A percentile compares a stretch with the other conserved stretches of the same genome.
These are phyloP conservation scores for Beverwykella pulmonaria DNA, from an alignment of 495 filamentous ascomycete species.

Conservation along the genomic window DNA sequence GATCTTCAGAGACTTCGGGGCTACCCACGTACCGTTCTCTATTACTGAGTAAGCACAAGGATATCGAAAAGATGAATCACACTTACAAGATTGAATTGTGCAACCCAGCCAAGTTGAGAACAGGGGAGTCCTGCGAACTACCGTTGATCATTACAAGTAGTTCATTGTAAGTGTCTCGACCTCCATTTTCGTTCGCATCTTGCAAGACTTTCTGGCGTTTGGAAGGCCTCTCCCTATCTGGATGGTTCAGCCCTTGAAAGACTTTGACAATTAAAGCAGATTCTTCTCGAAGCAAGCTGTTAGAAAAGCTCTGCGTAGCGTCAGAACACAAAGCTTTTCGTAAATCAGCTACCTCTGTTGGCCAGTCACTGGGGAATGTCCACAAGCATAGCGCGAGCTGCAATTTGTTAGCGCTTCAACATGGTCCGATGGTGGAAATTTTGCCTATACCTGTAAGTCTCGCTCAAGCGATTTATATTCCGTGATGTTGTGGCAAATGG, in stretches of 20 bases:
- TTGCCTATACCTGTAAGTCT: slow-evolving; percentile 32
- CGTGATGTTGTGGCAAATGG: slow-evolving; percentile 7
- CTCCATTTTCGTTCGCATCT: neutral
- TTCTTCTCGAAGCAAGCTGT: slow-evolving; percentile 16
- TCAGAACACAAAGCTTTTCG: slow-evolving; percentile 17
- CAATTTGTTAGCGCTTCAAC: slow-evolving; percentile 3
- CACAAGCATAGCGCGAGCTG: slow-evolving; percentile 36
- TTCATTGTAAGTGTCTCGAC: slow-evolving; percentile 8
- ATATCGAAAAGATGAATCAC: neutral
- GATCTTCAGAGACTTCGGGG: neutral
- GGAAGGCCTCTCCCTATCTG: slow-evolving; percentile 18
- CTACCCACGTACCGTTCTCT: slow-evolving; percentile 1
- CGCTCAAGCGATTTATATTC: slow-evolving; percentile 3
- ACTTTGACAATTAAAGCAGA: neutral
- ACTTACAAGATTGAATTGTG: slow-evolving; percentile 21
- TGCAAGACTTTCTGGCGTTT: slow-evolving; percentile 20
- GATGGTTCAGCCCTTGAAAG: slow-evolving; percentile 11
- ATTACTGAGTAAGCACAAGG: neutral
- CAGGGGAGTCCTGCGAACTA: slow-evolving; percentile 1
- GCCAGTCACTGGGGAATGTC: slow-evolving; percentile 27
- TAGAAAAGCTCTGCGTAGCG: neutral
- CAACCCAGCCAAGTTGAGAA: neutral
- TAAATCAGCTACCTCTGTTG: slow-evolving; percentile 15
- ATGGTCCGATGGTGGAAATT: neutral
- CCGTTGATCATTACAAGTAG: slow-evolving; percentile 9